phyloP scores from a whole-genome alignment of 2,329 filamentous ascomycete genomes.

The Aciculosporium take region DNA sequence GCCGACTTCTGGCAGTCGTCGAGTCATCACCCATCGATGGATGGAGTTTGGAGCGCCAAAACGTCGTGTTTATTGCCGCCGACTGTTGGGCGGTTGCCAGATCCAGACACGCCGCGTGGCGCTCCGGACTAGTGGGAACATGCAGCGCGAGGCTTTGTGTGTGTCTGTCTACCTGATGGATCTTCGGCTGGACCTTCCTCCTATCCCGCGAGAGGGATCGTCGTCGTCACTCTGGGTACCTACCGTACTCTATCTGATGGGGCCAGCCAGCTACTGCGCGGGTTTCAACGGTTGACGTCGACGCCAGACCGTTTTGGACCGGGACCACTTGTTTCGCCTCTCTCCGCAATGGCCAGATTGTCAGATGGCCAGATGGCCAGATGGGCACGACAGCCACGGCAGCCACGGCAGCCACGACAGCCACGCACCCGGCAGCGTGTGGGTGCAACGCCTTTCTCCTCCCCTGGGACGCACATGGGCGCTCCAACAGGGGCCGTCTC shows the following conservation, averaged over 20 bases:
- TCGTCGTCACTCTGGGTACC: too few relatives aligned
- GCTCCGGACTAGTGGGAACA: neutral
- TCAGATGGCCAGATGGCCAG: constrained; percentile 1
- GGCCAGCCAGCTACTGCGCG: too few relatives aligned
- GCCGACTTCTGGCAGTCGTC: neutral
- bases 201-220: too few relatives aligned
- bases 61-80: too few relatives aligned
- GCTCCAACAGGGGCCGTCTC: neutral
- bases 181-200: too few relatives aligned
- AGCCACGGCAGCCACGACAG: neutral
- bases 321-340: constrained; percentile 3
- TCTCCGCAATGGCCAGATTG: neutral
- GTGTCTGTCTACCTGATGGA: neutral
- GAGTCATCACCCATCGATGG: too few relatives aligned
- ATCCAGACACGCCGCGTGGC: constrained; percentile 2
- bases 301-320: too few relatives aligned
- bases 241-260: too few relatives aligned
- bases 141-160: too few relatives aligned
- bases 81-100: constrained; percentile 1
- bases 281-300: too few relatives aligned
- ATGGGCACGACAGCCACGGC: neutral
- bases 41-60: too few relatives aligned
- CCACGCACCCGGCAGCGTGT: too few relatives aligned
- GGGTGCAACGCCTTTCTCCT: neutral
- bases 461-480: neutral